Evolutionary conservation across 2,329 filamentous ascomycete species (phyloP), one percentile per base, ranked within the genome.

Genomic region (Fusarium sp.): DNA sequence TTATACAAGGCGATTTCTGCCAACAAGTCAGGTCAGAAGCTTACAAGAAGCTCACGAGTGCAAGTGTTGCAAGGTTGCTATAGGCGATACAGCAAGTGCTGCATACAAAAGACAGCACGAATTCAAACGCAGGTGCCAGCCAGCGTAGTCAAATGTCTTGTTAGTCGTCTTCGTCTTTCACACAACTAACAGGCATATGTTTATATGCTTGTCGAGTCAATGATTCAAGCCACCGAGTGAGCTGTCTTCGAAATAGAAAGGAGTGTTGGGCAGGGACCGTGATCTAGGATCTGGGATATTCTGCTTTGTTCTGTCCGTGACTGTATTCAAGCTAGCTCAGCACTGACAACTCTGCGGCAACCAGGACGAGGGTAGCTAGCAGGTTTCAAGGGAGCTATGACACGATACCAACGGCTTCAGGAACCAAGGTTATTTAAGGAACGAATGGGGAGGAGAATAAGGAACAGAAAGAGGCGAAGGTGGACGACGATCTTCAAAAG

Each of bases 61-160:
- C 22, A 67, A 67, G 46, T 45, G 60, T 47, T 54, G 51, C 30
- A 25, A 65, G 65, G 43, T 25, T 66, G 46, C 44, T 38, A 47
- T 61, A 43, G 18, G 49, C 40, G 51, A 53, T 11, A 30, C 54
- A 24, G 55, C 15, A 53, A 47, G 46, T 45, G 44, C 48, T 65
- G 47, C 24, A 32, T 29, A 45, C 30, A 55, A 55, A 70, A 40
- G 49, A 66, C 60, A 45, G 30, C 51, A 53, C 63, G 48, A 57
- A 62, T 58, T 61, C 51, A 56, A 58, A 70, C 67, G 67, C 67
- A 67, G 67, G 67, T 70, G 67, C 67, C 67, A 70, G 67, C 67
- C 67, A 54, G 62, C 57, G 62, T 38, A 55, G 48, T 66, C 47
- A 44, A 51, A 43, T 49, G 47, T 53, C 15, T 47, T 59, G 52